Percentiles rank a stretch among this genome's conserved stretches.
These are phyloP conservation scores for Diaporthe citri DNA, from an alignment of 2,329 filamentous ascomycete genomes.

Conservation along the genomic window DNA sequence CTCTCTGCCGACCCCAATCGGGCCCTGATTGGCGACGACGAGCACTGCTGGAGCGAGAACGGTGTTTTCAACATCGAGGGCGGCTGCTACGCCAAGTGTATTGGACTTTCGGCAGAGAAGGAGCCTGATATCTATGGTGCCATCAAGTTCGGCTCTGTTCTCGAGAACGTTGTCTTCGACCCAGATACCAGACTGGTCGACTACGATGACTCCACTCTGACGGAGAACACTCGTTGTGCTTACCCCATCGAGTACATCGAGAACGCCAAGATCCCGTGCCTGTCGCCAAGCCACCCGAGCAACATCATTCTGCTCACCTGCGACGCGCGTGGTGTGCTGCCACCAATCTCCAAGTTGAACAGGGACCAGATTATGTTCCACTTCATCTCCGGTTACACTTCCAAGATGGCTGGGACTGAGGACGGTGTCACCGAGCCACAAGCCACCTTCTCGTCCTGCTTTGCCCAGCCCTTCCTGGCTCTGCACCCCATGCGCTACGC, in stretches of 20 bases:
- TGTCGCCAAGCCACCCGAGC: conserved; percentile 86
- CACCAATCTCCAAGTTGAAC: conserved; percentile 97
- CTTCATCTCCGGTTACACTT: conserved; percentile 99
- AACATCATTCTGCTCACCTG: conserved; percentile 99
- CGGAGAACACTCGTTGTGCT: conserved; percentile 97
- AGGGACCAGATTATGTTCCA: conserved; percentile 99
- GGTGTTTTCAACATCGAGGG: conserved; percentile 99
- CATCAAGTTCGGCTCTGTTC: conserved; percentile 95
- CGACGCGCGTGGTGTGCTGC: conserved; percentile 96
- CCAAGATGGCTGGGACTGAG: conserved; percentile 99
- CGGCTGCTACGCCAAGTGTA: conserved; percentile 99
- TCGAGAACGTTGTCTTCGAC: conserved; percentile 99
- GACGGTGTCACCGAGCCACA: conserved; percentile 97
- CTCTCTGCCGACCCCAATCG: conserved; percentile 97
- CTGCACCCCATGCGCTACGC: conserved; percentile 99
- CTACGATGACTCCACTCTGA: conserved; percentile 95
- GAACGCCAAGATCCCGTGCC: conserved; percentile 98
- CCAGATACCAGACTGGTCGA: conserved; percentile 89
- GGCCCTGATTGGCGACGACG: conserved; percentile 95
- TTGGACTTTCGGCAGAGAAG: conserved; percentile 97
- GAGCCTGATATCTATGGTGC: conserved; percentile 98
- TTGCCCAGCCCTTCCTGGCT: conserved; percentile 98
- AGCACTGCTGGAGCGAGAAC: conserved; percentile 98
- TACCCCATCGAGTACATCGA: conserved; percentile 99
- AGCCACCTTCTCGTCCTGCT: conserved; percentile 99